phyloP scores from a whole-genome alignment of 352 stramenopile species.

The Discostella stelligera region DNA sequence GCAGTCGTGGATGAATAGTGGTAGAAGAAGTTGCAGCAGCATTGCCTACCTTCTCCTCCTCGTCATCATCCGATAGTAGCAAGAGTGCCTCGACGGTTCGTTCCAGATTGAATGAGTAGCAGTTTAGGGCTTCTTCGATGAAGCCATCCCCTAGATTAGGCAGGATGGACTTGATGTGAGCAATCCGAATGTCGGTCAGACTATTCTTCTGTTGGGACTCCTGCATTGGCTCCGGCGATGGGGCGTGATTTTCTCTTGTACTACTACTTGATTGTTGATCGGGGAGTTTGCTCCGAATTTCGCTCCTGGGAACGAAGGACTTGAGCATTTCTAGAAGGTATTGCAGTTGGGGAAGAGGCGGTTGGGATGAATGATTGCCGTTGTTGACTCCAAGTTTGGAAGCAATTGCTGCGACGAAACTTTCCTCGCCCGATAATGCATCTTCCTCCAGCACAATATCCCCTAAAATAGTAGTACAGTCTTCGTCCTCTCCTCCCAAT shows the following conservation, averaged over 20 bases:
- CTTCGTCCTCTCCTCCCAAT: slow-evolving; percentile 47
- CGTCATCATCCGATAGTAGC: slow-evolving; percentile 14
- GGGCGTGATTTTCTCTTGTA: neutral
- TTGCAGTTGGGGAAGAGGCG: slow-evolving; percentile 41
- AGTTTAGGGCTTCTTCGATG: slow-evolving; percentile 70
- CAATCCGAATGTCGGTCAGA: slow-evolving; percentile 59
- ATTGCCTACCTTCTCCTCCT: too few relatives aligned
- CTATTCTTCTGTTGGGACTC: slow-evolving; percentile 28
- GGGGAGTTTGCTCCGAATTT: neutral
- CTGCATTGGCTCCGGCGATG: neutral
- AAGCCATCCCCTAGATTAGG: slow-evolving; percentile 75
- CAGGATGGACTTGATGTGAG: slow-evolving; percentile 61
- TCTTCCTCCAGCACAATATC: slow-evolving; percentile 45
- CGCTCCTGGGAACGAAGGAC: slow-evolving; percentile 25
- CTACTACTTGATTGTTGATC: slow-evolving; percentile 3
- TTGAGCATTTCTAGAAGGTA: slow-evolving; percentile 46
- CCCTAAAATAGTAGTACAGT: slow-evolving; percentile 40
- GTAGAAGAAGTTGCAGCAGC: slow-evolving; percentile 15
- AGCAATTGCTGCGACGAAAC: slow-evolving; percentile 23
- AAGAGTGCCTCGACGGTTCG: slow-evolving; percentile 60
- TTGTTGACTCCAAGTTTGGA: slow-evolving; percentile 21
- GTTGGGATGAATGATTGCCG: slow-evolving; percentile 26
- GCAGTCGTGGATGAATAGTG: slow-evolving; percentile 46
- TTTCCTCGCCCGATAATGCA: neutral
- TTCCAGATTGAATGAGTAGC: slow-evolving; percentile 62